Evolutionary conservation across 495 filamentous ascomycete genomes (phyloP).

Genomic region (Stereocaulon alpinum): DNA sequence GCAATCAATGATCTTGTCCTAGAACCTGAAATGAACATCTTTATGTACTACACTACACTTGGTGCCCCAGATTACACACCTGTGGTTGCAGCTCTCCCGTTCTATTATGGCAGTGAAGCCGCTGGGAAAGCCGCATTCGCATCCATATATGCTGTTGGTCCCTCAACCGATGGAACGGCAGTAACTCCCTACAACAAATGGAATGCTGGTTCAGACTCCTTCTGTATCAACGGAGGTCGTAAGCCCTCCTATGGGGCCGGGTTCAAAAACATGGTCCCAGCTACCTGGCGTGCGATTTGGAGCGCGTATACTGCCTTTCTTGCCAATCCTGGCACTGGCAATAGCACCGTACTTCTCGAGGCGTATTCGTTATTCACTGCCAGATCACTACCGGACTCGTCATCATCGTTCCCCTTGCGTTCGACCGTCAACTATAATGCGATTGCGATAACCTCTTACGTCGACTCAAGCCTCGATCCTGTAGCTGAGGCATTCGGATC

Average conservation of each 20-base stretch:
- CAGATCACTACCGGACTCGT: neutral
- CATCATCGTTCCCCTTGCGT: slow-evolving; percentile 17
- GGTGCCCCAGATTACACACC: slow-evolving; percentile 11
- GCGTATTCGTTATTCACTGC: slow-evolving; percentile 5
- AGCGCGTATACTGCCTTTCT: slow-evolving; percentile 13
- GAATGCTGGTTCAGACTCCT: slow-evolving; percentile 22
- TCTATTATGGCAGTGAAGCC: slow-evolving; percentile 21
- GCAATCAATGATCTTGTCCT: slow-evolving; percentile 17
- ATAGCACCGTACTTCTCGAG: slow-evolving; percentile 13
- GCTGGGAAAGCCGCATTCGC: slow-evolving; percentile 22
- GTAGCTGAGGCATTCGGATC: slow-evolving; percentile 23
- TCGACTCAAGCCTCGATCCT: slow-evolving; percentile 19
- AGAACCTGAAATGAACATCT: slow-evolving; percentile 14
- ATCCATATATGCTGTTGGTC: slow-evolving; percentile 23
- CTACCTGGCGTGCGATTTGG: slow-evolving; percentile 12
- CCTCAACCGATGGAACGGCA: slow-evolving; percentile 20
- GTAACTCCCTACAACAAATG: slow-evolving; percentile 24
- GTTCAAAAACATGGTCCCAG: slow-evolving; percentile 20
- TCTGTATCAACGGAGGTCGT: slow-evolving; percentile 26
- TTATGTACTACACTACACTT: slow-evolving; percentile 13
- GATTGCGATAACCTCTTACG: slow-evolving; percentile 27
- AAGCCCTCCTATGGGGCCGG: slow-evolving; percentile 27
- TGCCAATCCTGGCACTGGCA: slow-evolving; percentile 5
- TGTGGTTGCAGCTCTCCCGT: slow-evolving; percentile 19
- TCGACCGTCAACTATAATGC: slow-evolving; percentile 20